Base-by-base conservation (phyloP, 1,284 basidiomycete genomes). In the Golubevia sp. region DNA sequence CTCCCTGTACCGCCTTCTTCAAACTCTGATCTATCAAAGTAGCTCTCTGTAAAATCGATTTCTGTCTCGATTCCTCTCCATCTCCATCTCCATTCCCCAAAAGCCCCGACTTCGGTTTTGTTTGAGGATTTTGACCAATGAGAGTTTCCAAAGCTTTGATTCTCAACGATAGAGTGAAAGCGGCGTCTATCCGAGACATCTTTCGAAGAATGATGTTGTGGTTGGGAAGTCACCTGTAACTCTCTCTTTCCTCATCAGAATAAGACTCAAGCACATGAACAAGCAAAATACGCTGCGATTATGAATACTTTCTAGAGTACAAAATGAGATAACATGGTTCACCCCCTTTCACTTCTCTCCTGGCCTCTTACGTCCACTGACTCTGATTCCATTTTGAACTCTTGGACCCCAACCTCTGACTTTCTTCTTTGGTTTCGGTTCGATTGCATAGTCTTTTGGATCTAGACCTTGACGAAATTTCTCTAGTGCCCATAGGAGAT, bases 401-500 rank as follows among this genome's bases (percentile, higher is more conserved):
- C 88, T 86, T 5, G 91, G 90, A 0, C 89, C 88, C 74, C 87
- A 86, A 57, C 88, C 89, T 58, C 91, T 86, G 73, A 91, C 87
- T 67, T 88, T 91, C 85, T 91, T 92, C 85, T 88, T 90, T 15
- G 89, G 88, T 73, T 84, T 88, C 8, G 87, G 80, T 56, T 89
- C 88, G 68, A 91, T 88, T 3, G 89, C 89, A 79, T 91, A 91
- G 13, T 87, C 85, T 21, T 85, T 74, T 2, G 90, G 86, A 0
- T 88, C 84, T 48, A 86, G 71, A 1, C 88, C 89, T 63, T 86
- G 86, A 44, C 91, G 86, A 81, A 87, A 93, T 76, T 91, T 92
- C 75, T 91, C 89, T 88, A 92, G 89, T 68, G 90, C 89, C 91
- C 91, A 92, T 18, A 93, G 84, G 64, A 92, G 88, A 74, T 92